Evolutionary conservation across 2,329 filamentous ascomycete genomes (phyloP), one percentile per base, ranked within the genome.

Genomic region (Phaeomoniella chlamydospora): DNA sequence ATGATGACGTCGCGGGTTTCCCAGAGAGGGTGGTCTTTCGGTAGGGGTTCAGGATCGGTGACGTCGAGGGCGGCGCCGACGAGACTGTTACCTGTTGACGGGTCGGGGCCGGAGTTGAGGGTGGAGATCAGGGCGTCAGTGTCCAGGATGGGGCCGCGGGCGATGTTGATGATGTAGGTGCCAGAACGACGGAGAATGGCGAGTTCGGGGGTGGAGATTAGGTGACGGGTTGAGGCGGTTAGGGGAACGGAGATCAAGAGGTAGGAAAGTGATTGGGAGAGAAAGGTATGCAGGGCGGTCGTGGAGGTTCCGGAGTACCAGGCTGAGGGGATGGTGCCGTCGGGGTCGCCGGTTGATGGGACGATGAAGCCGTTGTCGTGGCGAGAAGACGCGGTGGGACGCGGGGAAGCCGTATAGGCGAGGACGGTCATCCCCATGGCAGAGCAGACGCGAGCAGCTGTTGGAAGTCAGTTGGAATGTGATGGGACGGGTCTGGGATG

Each of bases 401-500:
- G 75, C 1, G 78, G 70, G 16, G 72, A 72, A 0, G 80, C 74
- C 0, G 81, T 88, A 59, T 80, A 86, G 1, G 81, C 82, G 49
- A 85, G 65, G 0, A 88, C 71, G 17, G 74, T 65, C 68, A 83
- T 77, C 13, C 81, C 82, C 46, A 84, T 55, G 2, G 77, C 76
- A 11, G 64, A 64, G 9, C 70, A 70, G 3, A 83, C 65, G 16
- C 63, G 62, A 19, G 63, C 71, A 29, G 70, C 68, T 68, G 42
- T 39, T 26, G 18, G 13, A n/a, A 26, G n/a, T 6, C 22, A 9
- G 22, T n/a, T n/a, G n/a, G n/a, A 26, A 30, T 15, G 12, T 31
- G 32, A 15, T 9, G 18, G 48, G 31, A 48, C 39, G 37, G 16
- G 14, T 34, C 5, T 18, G 10, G 3, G 15, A 9, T 18, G 22